Evolutionary conservation across 768 basidiomycete genomes (phyloP).

Genomic region (Boletus reticuloceps): DNA sequence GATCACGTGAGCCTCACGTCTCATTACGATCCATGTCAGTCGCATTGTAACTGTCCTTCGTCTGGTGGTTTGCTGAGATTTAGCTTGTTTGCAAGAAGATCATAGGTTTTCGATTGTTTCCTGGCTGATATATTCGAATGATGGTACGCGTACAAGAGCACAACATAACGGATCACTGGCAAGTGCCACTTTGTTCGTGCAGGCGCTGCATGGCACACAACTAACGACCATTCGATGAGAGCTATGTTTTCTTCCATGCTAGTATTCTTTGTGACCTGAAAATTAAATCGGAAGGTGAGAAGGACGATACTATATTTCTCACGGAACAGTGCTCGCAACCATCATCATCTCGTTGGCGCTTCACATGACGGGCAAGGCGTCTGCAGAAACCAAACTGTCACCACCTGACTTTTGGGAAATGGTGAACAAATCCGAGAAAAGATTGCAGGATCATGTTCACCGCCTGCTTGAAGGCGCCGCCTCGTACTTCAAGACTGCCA

Average conservation of each 20-base stretch:
- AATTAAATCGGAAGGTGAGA: background rate
- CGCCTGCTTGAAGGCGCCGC: slow-evolving; percentile 1
- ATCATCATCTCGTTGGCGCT: background rate
- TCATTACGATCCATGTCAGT: background rate
- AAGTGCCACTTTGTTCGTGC: too few relatives aligned
- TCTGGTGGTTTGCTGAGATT: too few relatives aligned
- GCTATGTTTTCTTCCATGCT: too few relatives aligned
- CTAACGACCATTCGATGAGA: too few relatives aligned
- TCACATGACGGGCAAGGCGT: background rate
- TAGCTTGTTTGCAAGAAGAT: too few relatives aligned
- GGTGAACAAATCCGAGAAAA: background rate
- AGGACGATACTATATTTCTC: background rate
- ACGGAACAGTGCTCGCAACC: background rate
- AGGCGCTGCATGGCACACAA: too few relatives aligned
- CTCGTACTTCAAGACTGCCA: background rate
- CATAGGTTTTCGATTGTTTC: too few relatives aligned
- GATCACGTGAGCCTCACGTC: slow-evolving; percentile 4
- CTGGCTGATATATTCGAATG: too few relatives aligned
- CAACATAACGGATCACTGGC: too few relatives aligned
- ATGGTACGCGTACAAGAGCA: too few relatives aligned
- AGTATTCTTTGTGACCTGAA: background rate
- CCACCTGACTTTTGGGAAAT: slow-evolving; percentile 10
- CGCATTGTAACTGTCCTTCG: too few relatives aligned
- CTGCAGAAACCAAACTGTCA: background rate
- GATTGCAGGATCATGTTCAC: slow-evolving; percentile 7